phyloP scores from a whole-genome alignment of 805 yeast genomes.

The Babjeviella inositovora region DNA sequence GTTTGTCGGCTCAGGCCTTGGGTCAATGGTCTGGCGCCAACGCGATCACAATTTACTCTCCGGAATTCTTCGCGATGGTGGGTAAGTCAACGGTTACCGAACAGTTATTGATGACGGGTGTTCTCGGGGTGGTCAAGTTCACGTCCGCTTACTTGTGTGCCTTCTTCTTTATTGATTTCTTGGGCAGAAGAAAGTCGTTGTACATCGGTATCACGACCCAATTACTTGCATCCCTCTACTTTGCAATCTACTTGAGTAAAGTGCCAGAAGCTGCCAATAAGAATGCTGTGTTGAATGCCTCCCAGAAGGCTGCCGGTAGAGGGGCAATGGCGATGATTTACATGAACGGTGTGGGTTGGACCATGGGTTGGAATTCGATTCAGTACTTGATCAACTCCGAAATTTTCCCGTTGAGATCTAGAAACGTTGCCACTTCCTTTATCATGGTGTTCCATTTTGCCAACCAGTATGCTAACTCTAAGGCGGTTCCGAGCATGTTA shows the following conservation, averaged over 20 bases:
- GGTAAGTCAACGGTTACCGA: conserved; percentile 22
- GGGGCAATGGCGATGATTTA: conserved; percentile 35
- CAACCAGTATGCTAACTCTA: conserved; percentile 40
- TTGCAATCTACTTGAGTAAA: conserved; percentile 25
- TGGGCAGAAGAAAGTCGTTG: conserved; percentile 34
- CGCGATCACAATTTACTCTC: conserved; percentile 39
- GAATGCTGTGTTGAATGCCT: conserved; percentile 10
- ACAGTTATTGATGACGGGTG: conserved; percentile 27
- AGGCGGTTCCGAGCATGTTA: conserved; percentile 36
- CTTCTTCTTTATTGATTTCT: conserved; percentile 32
- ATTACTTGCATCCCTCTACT: conserved; percentile 21
- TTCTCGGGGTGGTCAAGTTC: conserved; percentile 37
- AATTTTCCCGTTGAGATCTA: conserved; percentile 31
- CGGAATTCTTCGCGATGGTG: conserved; percentile 28
- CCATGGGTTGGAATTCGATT: conserved; percentile 39
- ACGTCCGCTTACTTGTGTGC: conserved; percentile 29
- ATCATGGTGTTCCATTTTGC: conserved; percentile 41
- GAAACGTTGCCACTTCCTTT: conserved; percentile 30
- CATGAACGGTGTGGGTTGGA: conserved; percentile 39
- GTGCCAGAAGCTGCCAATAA: conserved; percentile 24
- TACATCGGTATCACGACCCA: conserved; percentile 32
- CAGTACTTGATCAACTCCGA: conserved; percentile 41
- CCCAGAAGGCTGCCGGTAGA: conserved; percentile 18
- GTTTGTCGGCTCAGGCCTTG: conserved; percentile 24
- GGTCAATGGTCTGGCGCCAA: conserved; percentile 47